Evolutionary conservation across 176 grass and related monocot genomes (phyloP), one percentile per base, ranked within the genome.

Genomic region (Oryza coarctata): DNA sequence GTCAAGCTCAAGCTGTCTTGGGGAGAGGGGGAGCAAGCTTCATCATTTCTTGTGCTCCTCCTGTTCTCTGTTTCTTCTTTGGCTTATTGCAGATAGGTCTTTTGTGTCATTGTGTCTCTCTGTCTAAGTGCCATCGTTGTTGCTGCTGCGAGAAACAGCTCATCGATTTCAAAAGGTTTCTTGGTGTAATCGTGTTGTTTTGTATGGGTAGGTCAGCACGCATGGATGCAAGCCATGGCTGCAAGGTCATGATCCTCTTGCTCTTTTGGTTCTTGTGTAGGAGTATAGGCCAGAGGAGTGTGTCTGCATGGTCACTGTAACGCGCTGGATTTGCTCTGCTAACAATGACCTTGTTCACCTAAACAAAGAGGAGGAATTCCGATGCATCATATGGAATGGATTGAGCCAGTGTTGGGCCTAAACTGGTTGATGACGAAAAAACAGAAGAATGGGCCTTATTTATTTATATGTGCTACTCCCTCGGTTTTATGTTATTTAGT

Each of bases 11-110:
- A 74, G 52, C 34, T 57, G 1, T 17, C 32, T 6, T 45, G 7
- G 68, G n/a, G n/a, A n/a, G n/a, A n/a, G n/a, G n/a, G 80, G 80
- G 55, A 60, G 55, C 55, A 60, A 60, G 55, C 1, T 52, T 50
- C 70, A 74, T 74, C 70, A 34, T 74, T 30, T n/a, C 10, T 10
- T 72, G 80, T 78, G 15, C 60, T 79, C 6, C 27, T 67, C 17
- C 0, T 17, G 15, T 67, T 18, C 11, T 32, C 45, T 65, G 45
- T 40, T 31, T 25, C 27, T 9, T 41, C 2, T 63, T 43, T 44
- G 18, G 23, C 41, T 63, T 3, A 52, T 47, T 73, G 31, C 1
- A 25, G 52, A 63, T 18, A 68, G 18, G 5, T 7, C 8, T 18
- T 70, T 9, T 14, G 49, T n/a, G 68, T 74, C 13, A 25, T 32